These are phyloP conservation scores for Paxillus rubicundulus DNA, from an alignment of 768 basidiomycete species.

Conservation along the genomic window DNA sequence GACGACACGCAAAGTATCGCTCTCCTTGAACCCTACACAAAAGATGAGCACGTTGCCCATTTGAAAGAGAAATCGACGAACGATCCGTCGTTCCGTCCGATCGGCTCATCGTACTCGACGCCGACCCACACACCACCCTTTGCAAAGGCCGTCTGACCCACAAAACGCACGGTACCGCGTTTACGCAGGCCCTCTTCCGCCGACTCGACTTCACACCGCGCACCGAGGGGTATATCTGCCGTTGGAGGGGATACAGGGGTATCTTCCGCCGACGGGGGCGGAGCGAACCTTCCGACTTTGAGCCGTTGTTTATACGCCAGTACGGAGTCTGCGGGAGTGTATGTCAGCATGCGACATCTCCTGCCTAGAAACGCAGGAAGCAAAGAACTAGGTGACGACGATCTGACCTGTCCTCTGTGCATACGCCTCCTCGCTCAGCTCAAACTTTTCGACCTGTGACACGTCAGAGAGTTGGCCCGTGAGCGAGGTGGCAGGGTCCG, in stretches of 20 bases:
- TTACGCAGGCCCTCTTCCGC: constrained; percentile 66
- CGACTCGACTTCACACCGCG: constrained; percentile 82
- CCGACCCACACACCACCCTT: constrained; percentile 79
- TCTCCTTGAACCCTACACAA: constrained; percentile 71
- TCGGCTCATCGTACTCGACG: constrained; percentile 91
- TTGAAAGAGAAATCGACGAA: constrained; percentile 42
- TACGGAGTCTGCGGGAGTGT: constrained; percentile 65
- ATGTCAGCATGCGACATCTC: not conserved
- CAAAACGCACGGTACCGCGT: constrained; percentile 82
- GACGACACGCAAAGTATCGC: constrained; percentile 78
- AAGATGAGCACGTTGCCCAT: not conserved
- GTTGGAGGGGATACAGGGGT: constrained; percentile 27
- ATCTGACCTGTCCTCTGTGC: constrained; percentile 68
- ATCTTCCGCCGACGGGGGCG: constrained; percentile 32
- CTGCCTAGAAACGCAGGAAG: too few species aligned
- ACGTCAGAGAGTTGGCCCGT: constrained; percentile 86
- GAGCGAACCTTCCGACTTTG: constrained; percentile 87
- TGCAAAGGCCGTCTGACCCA: constrained; percentile 76
- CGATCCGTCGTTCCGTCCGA: constrained; percentile 95
- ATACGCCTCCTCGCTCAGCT: constrained; percentile 80
- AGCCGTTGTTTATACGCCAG: constrained; percentile 83
- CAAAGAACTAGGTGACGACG: too few species aligned
- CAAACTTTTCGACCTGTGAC: constrained; percentile 89
- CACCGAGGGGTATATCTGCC: constrained; percentile 59
- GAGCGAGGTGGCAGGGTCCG: constrained; percentile 69